Percentiles rank a stretch among this genome's conserved stretches.
Conservation (phyloP, 345 rosid species). For the Eucalyptus erythrocorys region DNA sequence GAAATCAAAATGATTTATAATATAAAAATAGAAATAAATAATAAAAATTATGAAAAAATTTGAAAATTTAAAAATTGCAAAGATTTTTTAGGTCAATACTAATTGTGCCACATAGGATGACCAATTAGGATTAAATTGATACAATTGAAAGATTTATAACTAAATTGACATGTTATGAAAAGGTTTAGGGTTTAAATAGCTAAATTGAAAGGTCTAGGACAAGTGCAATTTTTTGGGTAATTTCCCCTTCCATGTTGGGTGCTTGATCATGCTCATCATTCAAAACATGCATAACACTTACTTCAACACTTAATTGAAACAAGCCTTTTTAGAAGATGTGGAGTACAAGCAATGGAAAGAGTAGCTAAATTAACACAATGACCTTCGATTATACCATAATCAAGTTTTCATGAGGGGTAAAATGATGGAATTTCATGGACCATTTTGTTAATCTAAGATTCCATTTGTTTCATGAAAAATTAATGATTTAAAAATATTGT, state of each 20-base stretch:
- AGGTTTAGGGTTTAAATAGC: background rate
- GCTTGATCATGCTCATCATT: background rate
- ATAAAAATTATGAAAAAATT: background rate
- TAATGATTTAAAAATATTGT: no score
- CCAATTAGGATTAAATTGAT: background rate
- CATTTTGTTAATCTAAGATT: background rate
- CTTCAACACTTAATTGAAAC: background rate
- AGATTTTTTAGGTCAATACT: background rate
- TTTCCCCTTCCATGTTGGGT: no score
- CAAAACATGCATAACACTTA: background rate
- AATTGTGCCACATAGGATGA: background rate
- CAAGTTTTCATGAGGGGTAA: background rate
- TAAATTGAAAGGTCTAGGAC: background rate
- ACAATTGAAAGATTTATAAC: background rate
- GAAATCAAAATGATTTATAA: no score
- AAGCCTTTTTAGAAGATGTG: background rate
- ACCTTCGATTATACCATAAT: background rate
- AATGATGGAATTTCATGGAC: background rate
- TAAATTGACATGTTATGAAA: background rate
- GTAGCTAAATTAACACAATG: background rate
- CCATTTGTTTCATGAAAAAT: accelerated
- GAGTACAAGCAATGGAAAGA: background rate
- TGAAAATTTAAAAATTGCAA: no score
- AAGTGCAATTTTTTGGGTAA: background rate
- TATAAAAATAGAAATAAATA: no score